Conservation (phyloP, 352 stramenopile species). For the Phytophthora crassamura region DNA sequence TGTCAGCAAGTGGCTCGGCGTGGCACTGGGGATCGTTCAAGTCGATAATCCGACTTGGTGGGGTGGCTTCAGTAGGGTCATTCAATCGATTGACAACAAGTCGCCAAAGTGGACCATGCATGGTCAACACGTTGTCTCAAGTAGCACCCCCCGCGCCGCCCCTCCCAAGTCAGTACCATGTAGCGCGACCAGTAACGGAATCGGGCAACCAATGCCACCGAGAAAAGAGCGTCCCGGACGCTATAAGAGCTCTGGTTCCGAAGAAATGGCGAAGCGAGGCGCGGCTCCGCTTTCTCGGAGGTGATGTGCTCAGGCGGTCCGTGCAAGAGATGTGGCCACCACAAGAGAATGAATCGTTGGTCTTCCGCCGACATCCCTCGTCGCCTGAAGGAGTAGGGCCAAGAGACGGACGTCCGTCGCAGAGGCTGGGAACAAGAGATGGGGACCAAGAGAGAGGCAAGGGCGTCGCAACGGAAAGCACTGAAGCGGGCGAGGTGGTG, state of each 20-base stretch:
- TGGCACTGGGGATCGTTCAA: constrained; percentile 2
- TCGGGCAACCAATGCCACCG: not conserved
- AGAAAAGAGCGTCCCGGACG: constrained; percentile 9
- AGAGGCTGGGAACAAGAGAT: constrained; percentile 5
- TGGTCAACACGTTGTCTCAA: constrained; percentile 17
- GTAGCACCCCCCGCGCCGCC: too few relatives aligned
- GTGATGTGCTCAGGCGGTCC: constrained; percentile 5
- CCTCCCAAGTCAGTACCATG: constrained; percentile 1
- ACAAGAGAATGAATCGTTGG: constrained; percentile 2
- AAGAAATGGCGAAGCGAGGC: constrained; percentile 1
- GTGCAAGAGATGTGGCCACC: not conserved
- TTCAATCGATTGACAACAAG: constrained; percentile 19
- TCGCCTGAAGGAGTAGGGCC: constrained; percentile 1
- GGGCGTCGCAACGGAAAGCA: not conserved
- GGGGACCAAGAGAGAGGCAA: too few relatives aligned
- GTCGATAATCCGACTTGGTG: not conserved
- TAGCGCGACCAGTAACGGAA: constrained; percentile 1
- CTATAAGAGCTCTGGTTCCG: not conserved
- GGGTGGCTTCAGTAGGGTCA: too few relatives aligned
- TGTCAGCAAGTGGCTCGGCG: constrained; percentile 1
- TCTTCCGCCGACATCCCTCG: constrained; percentile 10
- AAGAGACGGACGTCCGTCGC: not conserved
- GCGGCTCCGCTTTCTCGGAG: constrained; percentile 1
- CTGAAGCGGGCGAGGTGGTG: constrained; percentile 4
- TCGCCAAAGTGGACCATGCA: constrained; percentile 11